A percentile compares a stretch with the other conserved stretches of the same genome.
Evolutionary conservation across 495 filamentous ascomycete species (phyloP).

Genomic region (Lasiosphaeria miniovina): DNA sequence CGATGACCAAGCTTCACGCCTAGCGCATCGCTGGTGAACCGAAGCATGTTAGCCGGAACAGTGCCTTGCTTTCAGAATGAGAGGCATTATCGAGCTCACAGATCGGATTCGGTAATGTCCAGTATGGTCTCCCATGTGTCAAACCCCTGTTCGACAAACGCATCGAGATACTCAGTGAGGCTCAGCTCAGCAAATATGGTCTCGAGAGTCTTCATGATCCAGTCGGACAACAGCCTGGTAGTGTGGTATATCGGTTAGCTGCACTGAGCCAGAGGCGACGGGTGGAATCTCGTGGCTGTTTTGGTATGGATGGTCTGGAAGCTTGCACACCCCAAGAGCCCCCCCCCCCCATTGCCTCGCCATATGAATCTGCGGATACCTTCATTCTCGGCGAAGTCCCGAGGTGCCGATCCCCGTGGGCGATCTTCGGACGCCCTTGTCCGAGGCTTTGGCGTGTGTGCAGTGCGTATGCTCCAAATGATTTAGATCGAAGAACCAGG

Average conservation of each 20-base stretch:
- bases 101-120: constrained; percentile 76
- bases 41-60: constrained; percentile 12
- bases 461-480: background rate
- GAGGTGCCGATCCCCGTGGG: too few species aligned
- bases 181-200: constrained; percentile 66
- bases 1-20: constrained; percentile 76
- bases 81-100: constrained; percentile 46
- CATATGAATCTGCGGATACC: too few species aligned
- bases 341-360: too few species aligned
- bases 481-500: background rate
- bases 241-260: constrained; percentile 9
- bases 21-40: constrained; percentile 53
- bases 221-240: constrained; percentile 8
- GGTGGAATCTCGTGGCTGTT: too few species aligned
- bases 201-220: constrained; percentile 47
- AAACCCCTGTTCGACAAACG: constrained; percentile 71
- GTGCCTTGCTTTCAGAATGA: background rate
- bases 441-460: too few species aligned
- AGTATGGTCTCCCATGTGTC: constrained; percentile 77
- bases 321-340: too few species aligned
- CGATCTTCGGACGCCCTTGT: too few species aligned
- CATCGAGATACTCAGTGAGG: constrained; percentile 66
- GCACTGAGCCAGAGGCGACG: background rate
- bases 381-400: too few species aligned
- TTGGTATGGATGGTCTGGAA: too few species aligned